Evolutionary conservation across 345 rosid genomes (phyloP), one percentile per base, ranked within the genome.

Genomic region (Corchorus capsularis): DNA sequence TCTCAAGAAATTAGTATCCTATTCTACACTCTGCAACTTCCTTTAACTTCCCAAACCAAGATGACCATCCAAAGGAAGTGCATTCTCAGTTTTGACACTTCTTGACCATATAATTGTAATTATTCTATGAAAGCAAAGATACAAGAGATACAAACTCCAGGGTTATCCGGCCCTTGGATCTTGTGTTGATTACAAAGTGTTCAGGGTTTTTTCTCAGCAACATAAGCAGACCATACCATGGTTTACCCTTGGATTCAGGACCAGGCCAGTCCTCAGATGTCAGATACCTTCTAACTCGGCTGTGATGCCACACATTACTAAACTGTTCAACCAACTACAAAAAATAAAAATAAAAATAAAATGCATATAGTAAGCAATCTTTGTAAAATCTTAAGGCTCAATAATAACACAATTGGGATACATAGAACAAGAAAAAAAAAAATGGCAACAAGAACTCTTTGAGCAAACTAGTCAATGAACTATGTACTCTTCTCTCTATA

Each of bases 131-230:
- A 78, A 93, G 87, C 78, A 96, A 75, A 12, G 99, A 94, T 73
- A 96, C 99, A 52, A 96, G 93, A 63, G 99, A 96, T 32, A 94
- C 98, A 43, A 92, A 94, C 86, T 94, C 99, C 60, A 79, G 82
- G 0, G 95, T 90, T 55, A 94, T 87, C 59, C 93, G 84, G 11
- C 90, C 91, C 85, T 91, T 94, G 10, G 98, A 94, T 76, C 97
- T 89, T 6, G 90, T 92, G 87, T 92, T 92, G 88, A 96, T 92
- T 53, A 96, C 99, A 20, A 96, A 94, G 78, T 96, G 98, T 79
- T 94, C 98, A 0, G 97, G 98, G 65, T 96, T 90, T 82, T 92
- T 96, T 74, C 97, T 85, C 53, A 92, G 90, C 77, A 96, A 83
- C 93, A 85, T 91, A 37, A 96, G 93, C 85, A 93, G 78, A 61